Base-by-base conservation (phyloP, 257 asterid species). In the Verbena officinalis region DNA sequence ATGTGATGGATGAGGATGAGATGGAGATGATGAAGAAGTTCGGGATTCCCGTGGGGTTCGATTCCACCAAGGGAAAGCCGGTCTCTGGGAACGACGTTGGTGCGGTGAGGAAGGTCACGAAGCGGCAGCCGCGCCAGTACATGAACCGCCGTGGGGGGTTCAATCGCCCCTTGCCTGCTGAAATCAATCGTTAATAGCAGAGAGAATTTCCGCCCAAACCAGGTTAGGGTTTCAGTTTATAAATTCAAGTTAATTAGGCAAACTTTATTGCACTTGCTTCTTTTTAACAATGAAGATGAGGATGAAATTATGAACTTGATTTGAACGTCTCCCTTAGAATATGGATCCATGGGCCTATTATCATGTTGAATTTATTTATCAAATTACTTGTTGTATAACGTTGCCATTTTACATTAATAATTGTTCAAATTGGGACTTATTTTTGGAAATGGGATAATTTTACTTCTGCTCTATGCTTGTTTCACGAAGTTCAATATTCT, bases 61-160 rank as follows among this genome's bases (percentile, higher is more conserved):
- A 93, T 67, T 79, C 99, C 50, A 87, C 97, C 0, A 93, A 93
- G 78, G 99, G 99, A 59, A 93, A 90, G 78, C 84, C 94, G 9
- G 97, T 93, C 42, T 27, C 74, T 0, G 99, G 99, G 1, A 93
- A 93, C 71, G 99, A 86, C 55, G 85, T 93, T 9, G 99, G 99
- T 20, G 84, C 86, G 2, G 97, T 93, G 55, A 85, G 99, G 76
- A 90, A 87, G 78, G 96, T 93, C 54, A 93, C 99, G 2, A 93
- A 93, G 76, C 74, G 99, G 80, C 96, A 90, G 85, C 99, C 99
- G 9, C 74, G 99, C 63, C 99, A 93, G 87, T 93, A 93, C 78
- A 93, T 93, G 99, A 93, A 93, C 68, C 87, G 99, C 44, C 95
- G 99, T n/a, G 97, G 99, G 19, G 99, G 99, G 9, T 93, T 93